Evolutionary conservation across 129 eudicot species (phyloP), one percentile per base, ranked within the genome.

Genomic region (Artemisia argyi): DNA sequence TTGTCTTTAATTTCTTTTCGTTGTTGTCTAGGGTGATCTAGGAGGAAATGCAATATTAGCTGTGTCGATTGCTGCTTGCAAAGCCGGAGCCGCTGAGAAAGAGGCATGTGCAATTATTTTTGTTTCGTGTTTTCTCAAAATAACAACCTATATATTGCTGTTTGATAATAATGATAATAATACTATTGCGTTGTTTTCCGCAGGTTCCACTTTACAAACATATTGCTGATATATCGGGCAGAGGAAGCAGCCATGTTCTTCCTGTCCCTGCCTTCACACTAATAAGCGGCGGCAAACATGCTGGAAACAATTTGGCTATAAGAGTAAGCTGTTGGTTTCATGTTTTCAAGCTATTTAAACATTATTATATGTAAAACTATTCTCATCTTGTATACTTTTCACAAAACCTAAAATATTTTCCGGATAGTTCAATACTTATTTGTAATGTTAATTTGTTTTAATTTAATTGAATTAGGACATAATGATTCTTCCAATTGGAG

Each of bases 11-110:
- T 28, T 28, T 28, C 30, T 28, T 28, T 28, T 30, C 35, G 4
- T 30, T 7, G 19, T 58, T 64, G 72, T 77, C 49, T 77, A 94
- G 98, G 91, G 93, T 71, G 98, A 94, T 72, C 97, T 94, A 66
- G 97, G 98, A 69, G 97, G 91, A 57, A 93, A 93, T 85, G 98
- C 98, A 67, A 93, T 89, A 76, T 75, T 93, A 70, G 98, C 98
- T 17, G 98, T 94, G 18, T 90, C 95, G 42, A 81, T 90, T 76
- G 95, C 97, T 73, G 94, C 97, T 74, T 90, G 97, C 86, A 90
- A 77, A 85, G 95, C 95, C 26, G 95, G 91, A 79, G 97, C 97
- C 58, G 97, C 95, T 76, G 95, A 90, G 77, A 90, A 90, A 67
- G 97, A 90, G 89, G 97, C 66, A 61, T 26, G 42, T 87, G 6